A percentile compares a stretch with the other conserved stretches of the same genome.
These are phyloP conservation scores for Gentiana straminea DNA, from an alignment of 257 asterid species.

Conservation along the genomic window DNA sequence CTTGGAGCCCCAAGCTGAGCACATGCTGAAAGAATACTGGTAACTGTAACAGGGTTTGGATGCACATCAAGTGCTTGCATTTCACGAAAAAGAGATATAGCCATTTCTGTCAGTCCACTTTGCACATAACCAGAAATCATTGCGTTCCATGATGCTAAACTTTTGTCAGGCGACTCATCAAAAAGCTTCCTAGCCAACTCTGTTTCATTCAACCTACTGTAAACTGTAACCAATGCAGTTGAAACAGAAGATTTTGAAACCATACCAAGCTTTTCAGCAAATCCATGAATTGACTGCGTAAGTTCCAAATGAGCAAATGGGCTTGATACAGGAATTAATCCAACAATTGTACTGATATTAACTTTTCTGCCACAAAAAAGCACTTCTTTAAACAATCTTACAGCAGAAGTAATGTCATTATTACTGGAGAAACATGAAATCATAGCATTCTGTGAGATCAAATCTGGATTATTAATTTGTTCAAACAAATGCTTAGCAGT, in stretches of 20 bases:
- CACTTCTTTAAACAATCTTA: slow-evolving; percentile 47
- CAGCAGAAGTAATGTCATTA: slow-evolving; percentile 32
- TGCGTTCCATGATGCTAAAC: slow-evolving; percentile 80
- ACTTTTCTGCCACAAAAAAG: slow-evolving; percentile 37
- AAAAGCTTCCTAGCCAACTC: slow-evolving; percentile 56
- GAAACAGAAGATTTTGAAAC: slow-evolving; percentile 45
- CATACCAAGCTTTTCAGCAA: slow-evolving; percentile 46
- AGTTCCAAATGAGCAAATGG: slow-evolving; percentile 64
- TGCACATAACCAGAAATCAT: slow-evolving; percentile 94
- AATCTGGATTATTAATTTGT: slow-evolving; percentile 50
- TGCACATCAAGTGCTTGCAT: slow-evolving; percentile 69
- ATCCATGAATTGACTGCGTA: slow-evolving; percentile 46
- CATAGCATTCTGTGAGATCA: slow-evolving; percentile 66
- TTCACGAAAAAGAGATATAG: slow-evolving; percentile 59
- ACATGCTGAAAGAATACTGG: slow-evolving; percentile 84
- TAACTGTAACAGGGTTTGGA: slow-evolving; percentile 70
- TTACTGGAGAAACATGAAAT: slow-evolving; percentile 59
- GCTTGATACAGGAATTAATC: slow-evolving; percentile 58
- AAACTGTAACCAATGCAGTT: slow-evolving; percentile 69
- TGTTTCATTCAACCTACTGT: slow-evolving; percentile 56
- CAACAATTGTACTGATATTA: slow-evolving; percentile 65
- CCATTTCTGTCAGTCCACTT: slow-evolving; percentile 64
- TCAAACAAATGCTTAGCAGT: slow-evolving; percentile 51
- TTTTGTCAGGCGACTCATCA: slow-evolving; percentile 51
- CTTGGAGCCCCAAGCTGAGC: slow-evolving; percentile 84